phyloP scores from a whole-genome alignment of 306 rosid species.

The Rosa multiflora region DNA sequence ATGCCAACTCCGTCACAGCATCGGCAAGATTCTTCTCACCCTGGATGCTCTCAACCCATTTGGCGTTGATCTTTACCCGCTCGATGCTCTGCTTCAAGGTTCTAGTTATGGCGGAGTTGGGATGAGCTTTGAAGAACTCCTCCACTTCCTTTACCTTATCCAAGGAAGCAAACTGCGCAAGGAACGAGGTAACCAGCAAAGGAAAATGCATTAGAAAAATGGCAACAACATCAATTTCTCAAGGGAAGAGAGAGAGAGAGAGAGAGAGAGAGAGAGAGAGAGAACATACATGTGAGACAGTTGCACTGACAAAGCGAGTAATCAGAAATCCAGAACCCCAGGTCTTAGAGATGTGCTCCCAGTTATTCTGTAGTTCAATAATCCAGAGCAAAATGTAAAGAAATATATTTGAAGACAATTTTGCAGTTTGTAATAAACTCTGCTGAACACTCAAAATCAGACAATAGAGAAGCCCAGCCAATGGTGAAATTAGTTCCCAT shows the following conservation, averaged over 20 bases:
- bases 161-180: constrained; percentile 70
- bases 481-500: neutral
- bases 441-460: neutral
- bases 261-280: constrained; percentile 1
- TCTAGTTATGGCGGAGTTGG: constrained; percentile 54
- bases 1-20: constrained; percentile 56
- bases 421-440: neutral
- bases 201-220: neutral
- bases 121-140: constrained; percentile 65
- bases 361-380: constrained; percentile 51
- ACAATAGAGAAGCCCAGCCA: neutral
- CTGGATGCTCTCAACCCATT: constrained; percentile 66
- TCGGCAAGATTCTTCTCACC: constrained; percentile 47
- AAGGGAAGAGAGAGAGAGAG: constrained; percentile 8
- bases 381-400: neutral
- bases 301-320: constrained; percentile 63
- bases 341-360: constrained; percentile 61
- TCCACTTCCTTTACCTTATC: constrained; percentile 83
- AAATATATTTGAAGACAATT: neutral
- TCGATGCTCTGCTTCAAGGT: constrained; percentile 91
- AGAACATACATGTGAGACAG: constrained; percentile 78
- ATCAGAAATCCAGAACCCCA: constrained; percentile 86
- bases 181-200: neutral
- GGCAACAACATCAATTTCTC: neutral
- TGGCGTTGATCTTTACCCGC: constrained; percentile 66